Evolutionary conservation across 192 early-diverging fungal species (phyloP).

Genomic region (Coemansia umbellata): DNA sequence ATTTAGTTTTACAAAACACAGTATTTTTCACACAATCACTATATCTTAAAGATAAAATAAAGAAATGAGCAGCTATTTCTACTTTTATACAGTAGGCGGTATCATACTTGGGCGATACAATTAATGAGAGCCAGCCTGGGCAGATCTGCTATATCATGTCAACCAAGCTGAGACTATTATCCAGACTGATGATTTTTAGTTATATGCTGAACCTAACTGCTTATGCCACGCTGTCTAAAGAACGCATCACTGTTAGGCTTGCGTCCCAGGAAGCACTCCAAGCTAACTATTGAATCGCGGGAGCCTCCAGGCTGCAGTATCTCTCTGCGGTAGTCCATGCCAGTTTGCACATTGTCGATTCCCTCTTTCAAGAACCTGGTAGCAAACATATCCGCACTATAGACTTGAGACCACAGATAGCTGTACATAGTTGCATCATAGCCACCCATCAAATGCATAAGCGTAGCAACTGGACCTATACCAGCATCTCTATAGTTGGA

Average conservation of each 20-base stretch:
- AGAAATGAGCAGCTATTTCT: too few relatives aligned
- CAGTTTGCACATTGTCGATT: constrained; percentile 24
- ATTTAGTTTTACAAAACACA: too few relatives aligned
- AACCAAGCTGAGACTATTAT: background rate
- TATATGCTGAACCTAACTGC: too few relatives aligned
- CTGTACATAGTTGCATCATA: constrained; percentile 69
- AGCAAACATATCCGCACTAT: constrained; percentile 72
- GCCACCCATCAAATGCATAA: constrained; percentile 61
- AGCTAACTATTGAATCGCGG: background rate
- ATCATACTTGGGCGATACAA: too few relatives aligned
- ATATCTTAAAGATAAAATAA: too few relatives aligned
- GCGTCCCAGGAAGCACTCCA: constrained; percentile 4
- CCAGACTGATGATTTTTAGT: too few relatives aligned
- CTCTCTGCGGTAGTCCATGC: constrained; percentile 5
- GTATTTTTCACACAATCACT: too few relatives aligned
- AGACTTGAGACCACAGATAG: constrained; percentile 71
- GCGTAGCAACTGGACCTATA: constrained; percentile 35
- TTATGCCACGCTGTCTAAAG: too few relatives aligned
- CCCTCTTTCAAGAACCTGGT: constrained; percentile 56
- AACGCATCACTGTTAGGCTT: background rate
- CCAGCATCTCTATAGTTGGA: constrained; percentile 26
- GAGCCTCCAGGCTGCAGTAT: constrained; percentile 8
- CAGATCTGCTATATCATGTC: too few relatives aligned
- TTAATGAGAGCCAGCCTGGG: too few relatives aligned
- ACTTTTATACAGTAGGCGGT: too few relatives aligned